Conservation (phyloP, 2,329 filamentous ascomycete species). For the Sporothrix dimorphospora region DNA sequence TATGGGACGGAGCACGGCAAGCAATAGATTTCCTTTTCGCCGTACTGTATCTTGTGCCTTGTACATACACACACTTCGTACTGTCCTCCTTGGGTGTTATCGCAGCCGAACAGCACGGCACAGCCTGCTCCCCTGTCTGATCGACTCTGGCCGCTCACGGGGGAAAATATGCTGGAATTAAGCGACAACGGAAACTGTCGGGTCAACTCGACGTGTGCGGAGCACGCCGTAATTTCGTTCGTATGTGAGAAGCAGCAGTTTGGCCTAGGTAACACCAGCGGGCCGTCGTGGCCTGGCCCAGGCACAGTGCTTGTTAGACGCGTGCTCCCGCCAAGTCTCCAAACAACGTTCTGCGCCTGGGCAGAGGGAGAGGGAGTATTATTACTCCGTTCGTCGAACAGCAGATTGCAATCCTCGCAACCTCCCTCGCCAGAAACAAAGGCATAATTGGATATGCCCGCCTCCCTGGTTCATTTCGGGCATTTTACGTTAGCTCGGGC, state of each 20-base stretch:
- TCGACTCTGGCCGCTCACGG: background rate
- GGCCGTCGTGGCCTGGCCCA: too few species aligned
- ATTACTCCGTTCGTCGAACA: too few species aligned
- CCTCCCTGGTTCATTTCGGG: slow-evolving; percentile 2
- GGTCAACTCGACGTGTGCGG: background rate
- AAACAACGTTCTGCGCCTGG: too few species aligned
- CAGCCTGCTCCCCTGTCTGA: background rate
- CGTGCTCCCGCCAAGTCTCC: too few species aligned
- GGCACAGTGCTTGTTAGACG: too few species aligned
- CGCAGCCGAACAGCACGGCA: background rate
- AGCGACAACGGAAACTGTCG: too few species aligned
- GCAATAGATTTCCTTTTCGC: too few species aligned
- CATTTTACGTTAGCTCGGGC: background rate
- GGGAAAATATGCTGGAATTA: background rate
- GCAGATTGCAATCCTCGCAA: background rate
- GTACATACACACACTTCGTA: background rate
- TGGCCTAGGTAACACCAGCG: too few species aligned
- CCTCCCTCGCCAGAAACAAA: background rate
- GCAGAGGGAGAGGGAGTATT: background rate
- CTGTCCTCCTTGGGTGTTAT: background rate
- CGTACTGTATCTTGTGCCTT: too few species aligned
- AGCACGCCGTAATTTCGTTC: too few species aligned
- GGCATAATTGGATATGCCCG: background rate
- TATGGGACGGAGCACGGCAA: too few species aligned
- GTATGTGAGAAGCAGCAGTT: too few species aligned